Conservation (phyloP, 2,329 filamentous ascomycete species). For the Colletotrichum eremochloae region DNA sequence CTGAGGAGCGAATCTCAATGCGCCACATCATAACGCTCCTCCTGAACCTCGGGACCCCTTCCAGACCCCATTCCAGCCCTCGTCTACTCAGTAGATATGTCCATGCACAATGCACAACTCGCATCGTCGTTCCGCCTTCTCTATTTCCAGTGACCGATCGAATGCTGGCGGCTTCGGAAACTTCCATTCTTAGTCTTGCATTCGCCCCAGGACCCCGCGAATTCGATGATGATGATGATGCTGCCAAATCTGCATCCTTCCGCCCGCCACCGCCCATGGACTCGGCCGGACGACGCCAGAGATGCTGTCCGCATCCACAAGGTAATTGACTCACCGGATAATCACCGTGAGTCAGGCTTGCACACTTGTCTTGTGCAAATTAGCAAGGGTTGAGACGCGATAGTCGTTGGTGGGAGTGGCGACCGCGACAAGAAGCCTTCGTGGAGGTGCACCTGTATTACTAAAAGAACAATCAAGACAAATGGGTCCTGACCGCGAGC, state of each 20-base stretch:
- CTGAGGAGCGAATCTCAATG: slow-evolving; percentile 30
- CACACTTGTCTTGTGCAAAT: background rate
- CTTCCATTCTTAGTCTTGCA: background rate
- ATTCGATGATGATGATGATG: slow-evolving; percentile 1
- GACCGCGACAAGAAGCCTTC: slow-evolving; percentile 15
- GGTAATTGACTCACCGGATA: slow-evolving; percentile 14
- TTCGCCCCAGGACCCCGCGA: background rate
- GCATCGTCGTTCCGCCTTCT: slow-evolving; percentile 39
- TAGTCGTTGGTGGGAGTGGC: slow-evolving; percentile 25
- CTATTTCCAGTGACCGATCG: slow-evolving; percentile 29
- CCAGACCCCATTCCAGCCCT: slow-evolving; percentile 8
- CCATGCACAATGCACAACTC: slow-evolving; percentile 37
- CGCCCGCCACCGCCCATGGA: slow-evolving; percentile 8
- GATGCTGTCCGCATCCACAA: slow-evolving; percentile 21
- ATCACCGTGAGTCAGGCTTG: slow-evolving; percentile 35
- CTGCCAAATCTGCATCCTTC: slow-evolving; percentile 26
- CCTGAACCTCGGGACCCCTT: slow-evolving; percentile 16
- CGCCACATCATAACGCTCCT: slow-evolving; percentile 40
- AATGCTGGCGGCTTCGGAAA: background rate
- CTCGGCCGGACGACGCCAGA: slow-evolving; percentile 15
- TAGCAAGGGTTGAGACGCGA: slow-evolving; percentile 5
- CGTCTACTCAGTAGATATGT: slow-evolving; percentile 2
- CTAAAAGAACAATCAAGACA: slow-evolving; percentile 29
- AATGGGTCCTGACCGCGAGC: slow-evolving; percentile 7
- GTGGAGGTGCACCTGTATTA: slow-evolving; percentile 23